These are phyloP conservation scores for Tylopilus cervinicoccineus DNA, from an alignment of 768 basidiomycete species.

Conservation along the genomic window DNA sequence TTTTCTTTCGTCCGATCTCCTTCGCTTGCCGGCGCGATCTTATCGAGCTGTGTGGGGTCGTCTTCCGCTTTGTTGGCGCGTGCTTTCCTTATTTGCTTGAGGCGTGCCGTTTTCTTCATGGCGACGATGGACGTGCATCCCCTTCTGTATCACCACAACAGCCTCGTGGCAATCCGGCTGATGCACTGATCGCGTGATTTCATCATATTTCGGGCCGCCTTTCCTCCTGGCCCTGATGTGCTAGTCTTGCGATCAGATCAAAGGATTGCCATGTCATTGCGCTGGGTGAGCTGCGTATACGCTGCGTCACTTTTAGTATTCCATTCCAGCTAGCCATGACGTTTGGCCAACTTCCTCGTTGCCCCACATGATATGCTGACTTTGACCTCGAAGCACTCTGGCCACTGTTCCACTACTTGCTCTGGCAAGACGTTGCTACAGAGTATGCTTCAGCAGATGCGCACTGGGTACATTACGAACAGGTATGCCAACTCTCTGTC, in stretches of 20 bases:
- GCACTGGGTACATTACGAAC: conserved; percentile 50
- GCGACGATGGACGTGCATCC: not conserved
- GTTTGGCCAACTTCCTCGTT: not conserved
- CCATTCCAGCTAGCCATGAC: not conserved
- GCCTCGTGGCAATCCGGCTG: not conserved
- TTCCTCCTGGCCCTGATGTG: not conserved
- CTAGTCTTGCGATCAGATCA: not conserved
- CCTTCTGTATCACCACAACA: conserved; percentile 2
- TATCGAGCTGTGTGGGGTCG: conserved; percentile 2
- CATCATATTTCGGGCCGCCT: not conserved
- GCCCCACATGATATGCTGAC: conserved; percentile 6
- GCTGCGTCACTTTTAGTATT: not conserved
- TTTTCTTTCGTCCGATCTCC: not conserved
- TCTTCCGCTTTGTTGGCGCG: not conserved
- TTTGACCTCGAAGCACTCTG: conserved; percentile 63
- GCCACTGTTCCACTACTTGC: conserved; percentile 97
- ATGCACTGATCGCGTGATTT: conserved; percentile 7
- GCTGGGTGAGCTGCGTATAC: not conserved
- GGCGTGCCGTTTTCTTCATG: conserved; percentile 1
- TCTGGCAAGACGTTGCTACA: conserved; percentile 94
- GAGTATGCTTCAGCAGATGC: conserved; percentile 84
- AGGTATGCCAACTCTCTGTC: conserved; percentile 11
- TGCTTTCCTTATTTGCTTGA: conserved; percentile 12
- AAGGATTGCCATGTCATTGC: not conserved
- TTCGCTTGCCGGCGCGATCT: not conserved